Conservation (phyloP, 78 protist genomes). For the Dictyostelium intermedium region DNA sequence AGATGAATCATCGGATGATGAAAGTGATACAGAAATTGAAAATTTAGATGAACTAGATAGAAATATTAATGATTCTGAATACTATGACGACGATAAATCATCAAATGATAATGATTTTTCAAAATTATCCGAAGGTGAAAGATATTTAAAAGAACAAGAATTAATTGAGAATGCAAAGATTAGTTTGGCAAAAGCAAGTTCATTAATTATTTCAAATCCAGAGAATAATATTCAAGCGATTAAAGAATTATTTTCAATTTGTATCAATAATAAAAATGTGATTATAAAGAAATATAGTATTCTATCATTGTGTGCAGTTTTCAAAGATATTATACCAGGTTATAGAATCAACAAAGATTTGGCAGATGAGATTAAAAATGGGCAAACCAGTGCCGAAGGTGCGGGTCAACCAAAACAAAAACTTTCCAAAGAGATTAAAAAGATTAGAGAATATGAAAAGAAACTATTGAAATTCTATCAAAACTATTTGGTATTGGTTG, state of each 20-base stretch:
- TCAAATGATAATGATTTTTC: too few relatives aligned
- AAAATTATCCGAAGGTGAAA: conserved; percentile 13
- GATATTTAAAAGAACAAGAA: conserved; percentile 36
- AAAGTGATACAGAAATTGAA: neutral
- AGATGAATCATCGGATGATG: conserved; percentile 19
- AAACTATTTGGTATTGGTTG: conserved; percentile 64
- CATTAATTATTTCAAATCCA: conserved; percentile 41
- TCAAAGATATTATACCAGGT: conserved; percentile 76
- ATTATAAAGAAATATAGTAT: conserved; percentile 22
- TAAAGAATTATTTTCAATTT: conserved; percentile 60
- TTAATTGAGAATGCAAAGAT: conserved; percentile 7
- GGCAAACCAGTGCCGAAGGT: neutral
- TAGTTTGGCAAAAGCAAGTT: neutral
- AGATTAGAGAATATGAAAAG: conserved; percentile 42
- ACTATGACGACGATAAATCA: neutral
- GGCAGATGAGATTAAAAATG: neutral
- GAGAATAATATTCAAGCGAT: conserved; percentile 28
- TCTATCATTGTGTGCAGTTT: conserved; percentile 51
- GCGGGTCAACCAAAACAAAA: neutral
- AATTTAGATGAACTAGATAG: neutral
- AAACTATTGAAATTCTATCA: conserved; percentile 66
- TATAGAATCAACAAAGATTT: conserved; percentile 37
- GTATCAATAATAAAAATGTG: conserved; percentile 21
- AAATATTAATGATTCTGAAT: neutral
- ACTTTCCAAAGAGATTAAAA: conserved; percentile 26